A percentile compares a stretch with the other conserved stretches of the same genome.
phyloP scores from a whole-genome alignment of 441 rosid species.

The Pelargonium cotyledonis region DNA sequence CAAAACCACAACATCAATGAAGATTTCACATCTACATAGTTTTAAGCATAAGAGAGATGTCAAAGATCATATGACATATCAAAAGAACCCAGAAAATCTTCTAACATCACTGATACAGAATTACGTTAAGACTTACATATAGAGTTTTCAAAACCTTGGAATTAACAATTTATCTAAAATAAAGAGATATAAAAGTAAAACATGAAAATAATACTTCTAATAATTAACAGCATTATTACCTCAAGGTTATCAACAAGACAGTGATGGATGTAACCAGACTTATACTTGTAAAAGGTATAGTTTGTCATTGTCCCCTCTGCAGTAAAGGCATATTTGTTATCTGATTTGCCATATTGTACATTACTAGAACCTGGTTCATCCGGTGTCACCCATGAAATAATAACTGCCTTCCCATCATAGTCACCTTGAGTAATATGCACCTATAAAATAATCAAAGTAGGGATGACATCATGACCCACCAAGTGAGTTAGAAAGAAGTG shows the following conservation, averaged over 20 bases:
- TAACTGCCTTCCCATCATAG: constrained; percentile 80
- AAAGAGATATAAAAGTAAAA: constrained; percentile 13
- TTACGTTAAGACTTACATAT: not conserved
- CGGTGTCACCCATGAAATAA: constrained; percentile 87
- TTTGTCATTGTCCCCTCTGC: constrained; percentile 57
- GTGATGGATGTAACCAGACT: constrained; percentile 84
- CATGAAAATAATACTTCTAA: not conserved
- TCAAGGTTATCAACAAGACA: constrained; percentile 70
- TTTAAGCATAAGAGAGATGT: not conserved
- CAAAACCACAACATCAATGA: not conserved
- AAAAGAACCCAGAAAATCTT: not conserved
- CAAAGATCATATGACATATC: not conserved
- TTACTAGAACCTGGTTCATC: constrained; percentile 61
- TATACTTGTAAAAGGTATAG: constrained; percentile 73
- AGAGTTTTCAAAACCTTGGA: not conserved
- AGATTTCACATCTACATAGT: not conserved
- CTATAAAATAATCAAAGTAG: constrained; percentile 25
- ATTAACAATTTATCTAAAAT: not conserved
- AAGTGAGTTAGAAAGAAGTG: not conserved
- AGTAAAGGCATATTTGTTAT: constrained; percentile 40
- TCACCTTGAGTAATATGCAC: constrained; percentile 97
- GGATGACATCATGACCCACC: not conserved
- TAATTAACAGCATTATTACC: constrained; percentile 37
- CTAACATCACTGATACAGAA: not conserved
- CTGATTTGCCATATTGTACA: constrained; percentile 49